A percentile compares a stretch with the other conserved stretches of the same genome.
Conservation (phyloP, 306 rosid species). For the Prunus campanulata region DNA sequence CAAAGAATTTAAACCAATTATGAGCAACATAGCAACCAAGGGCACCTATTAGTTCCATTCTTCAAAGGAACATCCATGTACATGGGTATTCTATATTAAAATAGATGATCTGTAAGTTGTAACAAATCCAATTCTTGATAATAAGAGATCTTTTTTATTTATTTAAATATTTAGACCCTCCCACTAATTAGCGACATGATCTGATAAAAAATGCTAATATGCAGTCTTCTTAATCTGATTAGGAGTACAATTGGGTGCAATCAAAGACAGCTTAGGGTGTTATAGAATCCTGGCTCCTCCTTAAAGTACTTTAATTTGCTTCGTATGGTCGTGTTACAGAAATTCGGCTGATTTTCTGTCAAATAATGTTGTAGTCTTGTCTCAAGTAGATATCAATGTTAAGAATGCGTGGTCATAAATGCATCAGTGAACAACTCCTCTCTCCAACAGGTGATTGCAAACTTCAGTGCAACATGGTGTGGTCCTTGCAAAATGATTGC, state of each 20-base stretch:
- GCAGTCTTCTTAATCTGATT: background rate
- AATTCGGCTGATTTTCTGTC: background rate
- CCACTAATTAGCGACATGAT: background rate
- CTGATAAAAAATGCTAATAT: background rate
- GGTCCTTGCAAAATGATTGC: conserved; percentile 90
- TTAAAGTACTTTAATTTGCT: background rate
- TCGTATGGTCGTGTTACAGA: background rate
- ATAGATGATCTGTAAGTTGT: background rate
- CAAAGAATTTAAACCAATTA: background rate
- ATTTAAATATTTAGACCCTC: background rate
- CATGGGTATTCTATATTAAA: background rate
- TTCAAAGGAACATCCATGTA: background rate
- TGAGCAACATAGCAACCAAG: background rate
- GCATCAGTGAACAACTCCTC: background rate
- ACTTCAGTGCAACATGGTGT: conserved; percentile 98
- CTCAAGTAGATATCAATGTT: background rate
- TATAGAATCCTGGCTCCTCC: background rate
- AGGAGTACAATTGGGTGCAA: background rate
- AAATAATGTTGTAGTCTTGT: background rate
- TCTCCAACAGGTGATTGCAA: conserved; percentile 75
- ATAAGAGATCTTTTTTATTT: background rate
- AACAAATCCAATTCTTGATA: background rate
- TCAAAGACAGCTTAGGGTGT: background rate
- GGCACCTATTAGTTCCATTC: background rate
- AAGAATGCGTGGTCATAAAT: background rate